Evolutionary conservation across 805 yeast genomes (phyloP).

Genomic region (Candida nitratophila): DNA sequence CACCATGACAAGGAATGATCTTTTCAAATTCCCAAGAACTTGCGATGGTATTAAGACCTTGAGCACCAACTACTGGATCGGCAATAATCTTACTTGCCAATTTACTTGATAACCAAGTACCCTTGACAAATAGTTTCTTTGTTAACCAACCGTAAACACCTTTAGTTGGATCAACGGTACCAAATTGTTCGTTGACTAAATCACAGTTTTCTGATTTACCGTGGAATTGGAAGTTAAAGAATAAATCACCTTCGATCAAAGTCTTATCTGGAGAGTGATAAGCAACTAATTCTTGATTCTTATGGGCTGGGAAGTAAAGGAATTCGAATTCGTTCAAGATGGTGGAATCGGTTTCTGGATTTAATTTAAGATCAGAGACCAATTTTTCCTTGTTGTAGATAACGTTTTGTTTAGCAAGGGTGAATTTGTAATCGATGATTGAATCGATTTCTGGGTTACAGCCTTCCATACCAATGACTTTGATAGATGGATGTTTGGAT

Average conservation of each 20-base stretch:
- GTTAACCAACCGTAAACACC: slow-evolving; percentile 28
- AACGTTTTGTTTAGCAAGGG: slow-evolving; percentile 8
- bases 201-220: slow-evolving; percentile 29
- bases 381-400: slow-evolving; percentile 22
- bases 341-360: slow-evolving; percentile 10
- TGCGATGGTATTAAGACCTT: slow-evolving; percentile 23
- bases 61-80: slow-evolving; percentile 6
- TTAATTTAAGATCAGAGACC: slow-evolving; percentile 29
- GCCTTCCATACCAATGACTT: slow-evolving; percentile 48
- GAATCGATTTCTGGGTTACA: slow-evolving; percentile 26
- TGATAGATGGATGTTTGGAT: slow-evolving; percentile 39
- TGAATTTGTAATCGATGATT: slow-evolving; percentile 34
- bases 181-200: slow-evolving; percentile 38
- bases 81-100: slow-evolving; percentile 3
- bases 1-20: slow-evolving; percentile 57
- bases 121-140: slow-evolving; percentile 10
- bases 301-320: slow-evolving; percentile 48
- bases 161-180: slow-evolving; percentile 31
- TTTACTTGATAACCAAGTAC: slow-evolving; percentile 5
- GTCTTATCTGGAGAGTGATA: slow-evolving; percentile 41
- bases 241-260: slow-evolving; percentile 51
- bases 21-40: slow-evolving; percentile 38
- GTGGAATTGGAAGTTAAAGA: slow-evolving; percentile 47
- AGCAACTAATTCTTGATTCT: slow-evolving; percentile 52
- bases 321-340: slow-evolving; percentile 42